Percentiles rank a stretch among this genome's conserved stretches.
Evolutionary conservation across 2,329 filamentous ascomycete species (phyloP).

Genomic region (Botrytis pseudocinerea): DNA sequence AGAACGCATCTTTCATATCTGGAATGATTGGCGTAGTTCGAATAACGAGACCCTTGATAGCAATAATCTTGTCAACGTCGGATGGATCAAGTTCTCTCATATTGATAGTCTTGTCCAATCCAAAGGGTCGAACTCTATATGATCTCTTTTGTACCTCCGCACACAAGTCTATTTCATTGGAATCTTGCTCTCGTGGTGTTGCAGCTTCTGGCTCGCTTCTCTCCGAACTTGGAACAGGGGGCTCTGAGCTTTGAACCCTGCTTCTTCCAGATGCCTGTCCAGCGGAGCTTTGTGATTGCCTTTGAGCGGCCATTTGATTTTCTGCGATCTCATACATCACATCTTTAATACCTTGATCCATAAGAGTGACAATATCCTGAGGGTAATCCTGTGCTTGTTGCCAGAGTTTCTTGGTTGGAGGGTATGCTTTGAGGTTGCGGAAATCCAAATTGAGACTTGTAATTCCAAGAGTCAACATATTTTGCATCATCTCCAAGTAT

Average conservation of each 20-base stretch:
- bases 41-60: constrained; percentile 94
- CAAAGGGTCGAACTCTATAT: constrained; percentile 88
- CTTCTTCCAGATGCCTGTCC: constrained; percentile 48
- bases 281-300: constrained; percentile 59
- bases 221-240: constrained; percentile 79
- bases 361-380: constrained; percentile 91
- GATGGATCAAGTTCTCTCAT: constrained; percentile 91
- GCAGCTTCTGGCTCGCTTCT: constrained; percentile 52
- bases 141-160: constrained; percentile 76
- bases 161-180: constrained; percentile 63
- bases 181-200: constrained; percentile 48
- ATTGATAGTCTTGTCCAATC: constrained; percentile 83
- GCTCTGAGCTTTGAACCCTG: constrained; percentile 66
- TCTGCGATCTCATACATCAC: constrained; percentile 87
- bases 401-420: constrained; percentile 89
- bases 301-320: constrained; percentile 71
- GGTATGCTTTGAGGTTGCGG: constrained; percentile 87
- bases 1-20: constrained; percentile 99
- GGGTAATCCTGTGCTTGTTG: constrained; percentile 93
- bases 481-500: constrained; percentile 81
- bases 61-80: constrained; percentile 94
- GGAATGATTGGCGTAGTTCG: constrained; percentile 94
- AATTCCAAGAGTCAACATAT: constrained; percentile 85
- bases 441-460: constrained; percentile 85
- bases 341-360: constrained; percentile 94